These are phyloP conservation scores for Helianthus tuberosus DNA, from an alignment of 129 eudicot species.

Conservation along the genomic window DNA sequence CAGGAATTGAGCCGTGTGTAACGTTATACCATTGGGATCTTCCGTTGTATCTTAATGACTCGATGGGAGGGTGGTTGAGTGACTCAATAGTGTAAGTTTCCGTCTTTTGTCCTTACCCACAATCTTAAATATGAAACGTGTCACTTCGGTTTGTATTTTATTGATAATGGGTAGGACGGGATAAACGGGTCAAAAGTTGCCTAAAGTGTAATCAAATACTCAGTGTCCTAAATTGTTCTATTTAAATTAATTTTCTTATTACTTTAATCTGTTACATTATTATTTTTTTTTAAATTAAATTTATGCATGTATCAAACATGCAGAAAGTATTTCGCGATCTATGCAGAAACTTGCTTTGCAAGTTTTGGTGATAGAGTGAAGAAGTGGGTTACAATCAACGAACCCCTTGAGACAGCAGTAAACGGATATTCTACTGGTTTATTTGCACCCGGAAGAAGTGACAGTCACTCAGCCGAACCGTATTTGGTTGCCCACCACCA, in stretches of 20 bases:
- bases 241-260: neutral
- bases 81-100: constrained; percentile 67
- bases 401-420: constrained; percentile 81
- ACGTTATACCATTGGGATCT: constrained; percentile 91
- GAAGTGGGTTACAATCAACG: constrained; percentile 79
- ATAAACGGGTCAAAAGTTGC: neutral
- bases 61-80: constrained; percentile 70
- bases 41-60: constrained; percentile 65
- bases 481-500: constrained; percentile 82
- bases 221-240: neutral
- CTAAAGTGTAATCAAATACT: neutral
- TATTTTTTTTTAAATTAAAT: neutral
- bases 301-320: constrained; percentile 29
- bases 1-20: constrained; percentile 75
- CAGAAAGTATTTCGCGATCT: constrained; percentile 75
- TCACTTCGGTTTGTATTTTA: neutral
- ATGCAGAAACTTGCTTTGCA: constrained; percentile 82
- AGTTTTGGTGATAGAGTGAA: constrained; percentile 82
- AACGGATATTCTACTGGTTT: constrained; percentile 70
- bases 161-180: neutral
- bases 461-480: constrained; percentile 52
- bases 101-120: constrained; percentile 11
- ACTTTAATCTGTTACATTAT: neutral
- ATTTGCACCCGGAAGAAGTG: constrained; percentile 77
- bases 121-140: constrained; percentile 10